Evolutionary conservation across 2,329 filamentous ascomycete genomes (phyloP).

Genomic region (Cercospora zeae-maydis): DNA sequence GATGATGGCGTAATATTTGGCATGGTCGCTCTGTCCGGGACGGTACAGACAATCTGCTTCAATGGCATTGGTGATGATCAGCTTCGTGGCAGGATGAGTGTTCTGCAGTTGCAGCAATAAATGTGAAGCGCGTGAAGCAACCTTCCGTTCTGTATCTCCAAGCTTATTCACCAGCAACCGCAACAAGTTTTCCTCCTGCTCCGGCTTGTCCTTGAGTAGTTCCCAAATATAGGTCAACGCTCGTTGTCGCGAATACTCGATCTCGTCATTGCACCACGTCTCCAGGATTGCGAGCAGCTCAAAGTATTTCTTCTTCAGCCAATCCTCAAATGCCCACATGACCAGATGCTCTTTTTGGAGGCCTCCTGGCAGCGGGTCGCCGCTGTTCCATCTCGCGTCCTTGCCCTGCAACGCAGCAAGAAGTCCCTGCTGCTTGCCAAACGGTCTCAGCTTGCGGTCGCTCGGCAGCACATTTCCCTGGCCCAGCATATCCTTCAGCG

Average conservation of each 20-base stretch:
- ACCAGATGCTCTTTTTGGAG: conserved; percentile 76
- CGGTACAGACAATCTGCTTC: conserved; percentile 86
- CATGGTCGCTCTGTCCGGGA: conserved; percentile 79
- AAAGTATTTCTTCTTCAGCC: conserved; percentile 91
- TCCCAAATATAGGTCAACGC: conserved; percentile 90
- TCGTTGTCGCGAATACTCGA: conserved; percentile 84
- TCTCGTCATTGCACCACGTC: conserved; percentile 89
- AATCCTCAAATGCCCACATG: conserved; percentile 89
- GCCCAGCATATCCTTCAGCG: conserved; percentile 89
- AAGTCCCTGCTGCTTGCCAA: conserved; percentile 74
- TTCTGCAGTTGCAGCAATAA: conserved; percentile 87
- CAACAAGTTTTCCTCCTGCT: conserved; percentile 92
- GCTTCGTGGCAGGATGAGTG: conserved; percentile 90
- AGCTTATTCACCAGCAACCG: conserved; percentile 93
- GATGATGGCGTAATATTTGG: conserved; percentile 94
- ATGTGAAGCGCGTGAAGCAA: conserved; percentile 89
- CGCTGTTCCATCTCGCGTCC: conserved; percentile 61
- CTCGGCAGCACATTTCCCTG: conserved; percentile 80
- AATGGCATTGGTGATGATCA: conserved; percentile 75
- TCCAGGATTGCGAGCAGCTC: conserved; percentile 89
- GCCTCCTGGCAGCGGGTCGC: conserved; percentile 68
- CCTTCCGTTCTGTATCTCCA: conserved; percentile 91
- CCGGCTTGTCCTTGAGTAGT: conserved; percentile 88
- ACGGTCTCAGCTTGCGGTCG: conserved; percentile 75
- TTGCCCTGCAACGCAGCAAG: conserved; percentile 65